Percentiles rank a stretch among this genome's conserved stretches.
These are phyloP conservation scores for Ganoderma multipileum DNA, from an alignment of 1,284 basidiomycete genomes.

Conservation along the genomic window DNA sequence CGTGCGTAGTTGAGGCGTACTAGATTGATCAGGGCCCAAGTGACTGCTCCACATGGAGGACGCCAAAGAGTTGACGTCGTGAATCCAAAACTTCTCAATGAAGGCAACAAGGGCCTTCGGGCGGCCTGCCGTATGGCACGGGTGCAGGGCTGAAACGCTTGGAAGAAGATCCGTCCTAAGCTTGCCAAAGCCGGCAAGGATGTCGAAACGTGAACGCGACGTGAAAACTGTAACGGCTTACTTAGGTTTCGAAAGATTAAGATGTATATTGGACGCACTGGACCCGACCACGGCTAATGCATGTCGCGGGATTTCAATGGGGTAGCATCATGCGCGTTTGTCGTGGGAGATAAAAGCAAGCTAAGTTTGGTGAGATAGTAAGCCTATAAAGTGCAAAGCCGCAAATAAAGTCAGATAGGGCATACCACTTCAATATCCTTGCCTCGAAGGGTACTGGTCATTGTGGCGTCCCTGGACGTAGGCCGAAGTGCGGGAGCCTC, in stretches of 20 bases:
- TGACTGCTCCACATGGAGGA: not conserved
- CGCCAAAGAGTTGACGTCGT: not conserved
- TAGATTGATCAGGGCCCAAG: too few relatives aligned
- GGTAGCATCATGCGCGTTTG: not conserved
- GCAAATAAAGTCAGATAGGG: too few relatives aligned
- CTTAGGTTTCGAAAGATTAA: too few relatives aligned
- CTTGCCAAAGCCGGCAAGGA: not conserved
- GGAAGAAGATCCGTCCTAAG: not conserved
- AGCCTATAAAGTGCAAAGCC: not conserved
- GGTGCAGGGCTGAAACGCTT: not conserved
- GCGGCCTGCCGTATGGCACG: not conserved
- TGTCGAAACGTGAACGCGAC: not conserved
- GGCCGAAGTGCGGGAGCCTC: too few relatives aligned
- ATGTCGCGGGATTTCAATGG: not conserved
- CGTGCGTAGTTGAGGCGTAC: too few relatives aligned
- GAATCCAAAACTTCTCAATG: not conserved
- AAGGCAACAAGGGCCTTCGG: not conserved
- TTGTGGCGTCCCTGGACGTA: too few relatives aligned
- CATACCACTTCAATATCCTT: too few relatives aligned
- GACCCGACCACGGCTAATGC: not conserved
- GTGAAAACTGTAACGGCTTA: not conserved
- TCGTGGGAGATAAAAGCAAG: not conserved
- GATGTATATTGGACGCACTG: not conserved
- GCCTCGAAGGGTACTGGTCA: too few relatives aligned
- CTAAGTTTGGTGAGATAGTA: not conserved